A percentile compares a stretch with the other conserved stretches of the same genome.
Evolutionary conservation across 176 grass and related monocot genomes (phyloP).

Genomic region (Phoenix dactylifera): DNA sequence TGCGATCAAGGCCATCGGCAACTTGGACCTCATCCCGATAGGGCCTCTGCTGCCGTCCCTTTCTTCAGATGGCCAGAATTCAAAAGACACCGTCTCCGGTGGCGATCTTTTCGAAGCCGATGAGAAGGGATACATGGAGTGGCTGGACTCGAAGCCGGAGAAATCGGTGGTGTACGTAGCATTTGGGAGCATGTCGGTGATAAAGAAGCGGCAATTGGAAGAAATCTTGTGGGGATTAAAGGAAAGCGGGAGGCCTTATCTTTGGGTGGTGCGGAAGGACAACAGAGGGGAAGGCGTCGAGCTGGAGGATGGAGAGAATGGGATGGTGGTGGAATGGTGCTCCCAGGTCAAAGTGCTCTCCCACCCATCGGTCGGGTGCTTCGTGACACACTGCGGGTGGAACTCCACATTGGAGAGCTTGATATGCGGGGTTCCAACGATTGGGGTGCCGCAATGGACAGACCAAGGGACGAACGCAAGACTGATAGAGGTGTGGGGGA

Average conservation of each 20-base stretch:
- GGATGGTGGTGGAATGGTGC: constrained; percentile 36
- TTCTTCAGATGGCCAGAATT: too few species aligned
- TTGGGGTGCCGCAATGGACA: constrained; percentile 24
- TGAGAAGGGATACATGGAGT: constrained; percentile 38
- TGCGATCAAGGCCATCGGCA: too few species aligned
- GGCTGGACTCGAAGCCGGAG: constrained; percentile 41
- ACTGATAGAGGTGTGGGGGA: constrained; percentile 32
- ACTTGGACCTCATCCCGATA: too few species aligned
- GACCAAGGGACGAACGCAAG: constrained; percentile 55
- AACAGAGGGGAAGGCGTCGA: constrained; percentile 4
- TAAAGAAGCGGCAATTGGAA: constrained; percentile 15
- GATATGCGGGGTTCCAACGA: constrained; percentile 38
- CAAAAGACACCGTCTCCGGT: too few species aligned
- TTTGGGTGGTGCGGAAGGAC: constrained; percentile 45
- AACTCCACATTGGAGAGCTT: constrained; percentile 55
- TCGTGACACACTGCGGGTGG: constrained; percentile 59
- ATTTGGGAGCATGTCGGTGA: constrained; percentile 24
- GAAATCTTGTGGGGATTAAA: constrained; percentile 29
- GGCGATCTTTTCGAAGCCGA: constrained; percentile 31
- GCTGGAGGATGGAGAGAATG: not conserved
- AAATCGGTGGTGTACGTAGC: constrained; percentile 48
- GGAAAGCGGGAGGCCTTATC: constrained; percentile 22
- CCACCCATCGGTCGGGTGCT: constrained; percentile 53
- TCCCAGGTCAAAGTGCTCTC: constrained; percentile 33
- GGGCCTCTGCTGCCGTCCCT: too few species aligned